Evolutionary conservation across 345 rosid species (phyloP).

Genomic region (Brassica juncea): DNA sequence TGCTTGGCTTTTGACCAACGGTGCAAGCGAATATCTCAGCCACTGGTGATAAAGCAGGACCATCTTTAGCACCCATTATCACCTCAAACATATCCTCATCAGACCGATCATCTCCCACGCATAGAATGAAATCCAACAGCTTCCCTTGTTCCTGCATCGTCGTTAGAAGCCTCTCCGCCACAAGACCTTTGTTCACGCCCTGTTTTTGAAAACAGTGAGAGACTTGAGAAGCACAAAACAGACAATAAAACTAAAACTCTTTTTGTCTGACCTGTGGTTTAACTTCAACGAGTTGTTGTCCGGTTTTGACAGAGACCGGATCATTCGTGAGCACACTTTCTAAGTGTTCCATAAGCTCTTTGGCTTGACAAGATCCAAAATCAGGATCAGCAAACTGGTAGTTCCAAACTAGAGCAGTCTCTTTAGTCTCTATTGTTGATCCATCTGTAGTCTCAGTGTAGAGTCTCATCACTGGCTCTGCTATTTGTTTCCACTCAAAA

Average conservation of each 20-base stretch:
- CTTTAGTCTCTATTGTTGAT: slow-evolving; percentile 84
- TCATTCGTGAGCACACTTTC: slow-evolving; percentile 92
- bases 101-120: slow-evolving; percentile 90
- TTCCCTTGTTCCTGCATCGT: slow-evolving; percentile 65
- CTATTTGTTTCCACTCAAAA: slow-evolving; percentile 90
- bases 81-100: slow-evolving; percentile 99
- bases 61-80: slow-evolving; percentile 58
- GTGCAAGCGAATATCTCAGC: slow-evolving; percentile 94
- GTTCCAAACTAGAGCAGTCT: slow-evolving; percentile 86
- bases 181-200: slow-evolving; percentile 94
- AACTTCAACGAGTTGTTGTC: slow-evolving; percentile 88
- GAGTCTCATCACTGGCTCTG: slow-evolving; percentile 92
- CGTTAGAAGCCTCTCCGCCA: slow-evolving; percentile 62
- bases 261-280: slow-evolving; percentile 85
- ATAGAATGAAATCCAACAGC: slow-evolving; percentile 80
- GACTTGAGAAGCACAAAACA: background rate
- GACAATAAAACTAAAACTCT: background rate
- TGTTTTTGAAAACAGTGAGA: slow-evolving; percentile 26
- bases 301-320: slow-evolving; percentile 88
- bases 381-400: slow-evolving; percentile 90
- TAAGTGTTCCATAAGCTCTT: slow-evolving; percentile 92
- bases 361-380: slow-evolving; percentile 96
- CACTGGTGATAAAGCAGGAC: slow-evolving; percentile 63
- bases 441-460: slow-evolving; percentile 97
- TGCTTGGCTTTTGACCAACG: slow-evolving; percentile 90